Evolutionary conservation across 2,329 filamentous ascomycete genomes (phyloP), one percentile per base, ranked within the genome.

Genomic region (Calonectria ilicicola): DNA sequence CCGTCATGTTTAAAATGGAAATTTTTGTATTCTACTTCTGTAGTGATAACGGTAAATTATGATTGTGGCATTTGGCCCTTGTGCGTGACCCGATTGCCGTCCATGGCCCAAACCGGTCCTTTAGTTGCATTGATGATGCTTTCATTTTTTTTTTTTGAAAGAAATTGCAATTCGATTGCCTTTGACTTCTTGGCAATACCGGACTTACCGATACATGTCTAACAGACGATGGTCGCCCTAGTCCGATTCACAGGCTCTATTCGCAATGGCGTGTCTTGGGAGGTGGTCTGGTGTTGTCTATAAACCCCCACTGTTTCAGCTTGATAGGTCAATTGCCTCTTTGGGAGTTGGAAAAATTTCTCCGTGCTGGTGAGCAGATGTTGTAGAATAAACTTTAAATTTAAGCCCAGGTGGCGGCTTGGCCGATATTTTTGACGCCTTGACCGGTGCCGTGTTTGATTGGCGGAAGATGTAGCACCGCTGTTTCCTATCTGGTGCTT

Each of bases 401-500:
- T 60, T 38, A 40, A 40, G n/a, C 53, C 14, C 7, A 40, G 32
- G 9, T 23, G 35, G 32, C 53, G 53, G 53, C 53, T 38, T 23
- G 35, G 17, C 10, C 15, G 8, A 9, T n/a, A 53, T 44, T 29
- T 44, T 40, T 23, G 14, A n/a, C 21, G 23, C 12, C 47, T 40
- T 26, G 32, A 32, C 65, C 65, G 29, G 27, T 15, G 15, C 5
- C 29, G 10, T 21, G 10, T 19, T 53, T 69, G 9, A 63, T 69
- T 63, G 56, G 66, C 62, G 66, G 66, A 69, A 69, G 56, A 62
- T 27, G 27, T 21, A 19, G 19, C 10, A 9, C 21, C 27, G 21
- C 7, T 29, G 15, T 32, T 68, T 21, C 32, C 29, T 29, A 62
- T 49, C 53, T n/a, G 29, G 65, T 62, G 42, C 15, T 58, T 49